These are phyloP conservation scores for Calocybe gangraenosa DNA, from an alignment of 768 basidiomycete genomes.

Conservation along the genomic window DNA sequence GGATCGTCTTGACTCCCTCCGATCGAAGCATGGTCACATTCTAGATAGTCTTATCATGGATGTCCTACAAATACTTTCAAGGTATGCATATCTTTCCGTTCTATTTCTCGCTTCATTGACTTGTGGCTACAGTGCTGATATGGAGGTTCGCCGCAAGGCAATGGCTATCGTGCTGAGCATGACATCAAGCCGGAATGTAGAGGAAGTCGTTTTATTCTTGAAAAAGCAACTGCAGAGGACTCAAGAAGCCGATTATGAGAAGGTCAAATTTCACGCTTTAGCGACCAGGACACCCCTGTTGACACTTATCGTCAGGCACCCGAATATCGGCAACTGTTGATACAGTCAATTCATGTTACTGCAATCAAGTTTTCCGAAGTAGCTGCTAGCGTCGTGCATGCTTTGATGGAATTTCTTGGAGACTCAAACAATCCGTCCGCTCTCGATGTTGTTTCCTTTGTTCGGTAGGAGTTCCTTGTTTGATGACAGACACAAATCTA, in stretches of 20 bases:
- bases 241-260: slow-evolving; percentile 88
- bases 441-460: slow-evolving; percentile 83
- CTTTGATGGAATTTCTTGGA: slow-evolving; percentile 90
- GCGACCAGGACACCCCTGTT: not conserved
- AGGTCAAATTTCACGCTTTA: slow-evolving; percentile 41
- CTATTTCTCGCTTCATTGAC: not conserved
- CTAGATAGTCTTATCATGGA: slow-evolving; percentile 94
- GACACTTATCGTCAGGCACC: slow-evolving; percentile 56
- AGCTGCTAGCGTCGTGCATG: slow-evolving; percentile 91
- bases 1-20: slow-evolving; percentile 80
- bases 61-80: slow-evolving; percentile 84
- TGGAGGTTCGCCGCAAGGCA: slow-evolving; percentile 94
- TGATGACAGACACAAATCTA: not conserved
- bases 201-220: slow-evolving; percentile 92
- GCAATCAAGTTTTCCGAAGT: slow-evolving; percentile 97
- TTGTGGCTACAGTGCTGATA: slow-evolving; percentile 65
- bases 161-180: slow-evolving; percentile 86
- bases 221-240: slow-evolving; percentile 98
- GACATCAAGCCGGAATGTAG: slow-evolving; percentile 92
- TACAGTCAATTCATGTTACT: slow-evolving; percentile 95
- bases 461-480: slow-evolving; percentile 29
- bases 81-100: slow-evolving; percentile 32
- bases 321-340: slow-evolving; percentile 93
- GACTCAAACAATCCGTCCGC: slow-evolving; percentile 95
- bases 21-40: slow-evolving; percentile 82